Evolutionary conservation across 495 filamentous ascomycete species (phyloP), one percentile per base, ranked within the genome.

Genomic region (Hypoxylon lienhwacheense): DNA sequence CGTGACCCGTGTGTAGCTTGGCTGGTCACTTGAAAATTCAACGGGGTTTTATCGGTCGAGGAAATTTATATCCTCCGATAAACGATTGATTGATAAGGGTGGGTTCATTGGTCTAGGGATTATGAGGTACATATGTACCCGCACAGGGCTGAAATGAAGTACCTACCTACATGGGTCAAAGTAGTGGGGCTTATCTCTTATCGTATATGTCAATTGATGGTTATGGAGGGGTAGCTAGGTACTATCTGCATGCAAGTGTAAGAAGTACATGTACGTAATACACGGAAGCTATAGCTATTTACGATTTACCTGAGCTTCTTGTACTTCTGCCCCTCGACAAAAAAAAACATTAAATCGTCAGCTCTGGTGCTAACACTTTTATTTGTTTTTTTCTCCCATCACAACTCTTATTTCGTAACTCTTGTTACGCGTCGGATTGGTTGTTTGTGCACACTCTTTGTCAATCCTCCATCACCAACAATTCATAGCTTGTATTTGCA

Each of bases 61-160:
- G 63, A 61, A 66, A 60, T 66, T 64, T 50, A 47, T 33, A 46
- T 51, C 34, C 49, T 61, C 63, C 63, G 63, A 59, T 33, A n/a
- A n/a, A n/a, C n/a, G n/a, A n/a, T n/a, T n/a, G n/a, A n/a, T n/a
- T n/a, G n/a, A n/a, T n/a, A n/a, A n/a, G n/a, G n/a, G n/a, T n/a
- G n/a, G n/a, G n/a, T n/a, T n/a, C n/a, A n/a, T n/a, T n/a, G n/a
- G n/a, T n/a, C n/a, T n/a, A n/a, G n/a, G n/a, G n/a, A n/a, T n/a
- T n/a, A n/a, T n/a, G n/a, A n/a, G n/a, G n/a, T n/a, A n/a, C n/a
- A n/a, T n/a, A n/a, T n/a, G n/a, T n/a, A n/a, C n/a, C n/a, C n/a
- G n/a, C n/a, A n/a, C n/a, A n/a, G n/a, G n/a, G n/a, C n/a, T n/a
- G n/a, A n/a, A n/a, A n/a, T n/a, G n/a, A n/a, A n/a, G n/a, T n/a